Conservation (phyloP, 2,329 filamentous ascomycete species). For the Dactylellina drechsleri region DNA sequence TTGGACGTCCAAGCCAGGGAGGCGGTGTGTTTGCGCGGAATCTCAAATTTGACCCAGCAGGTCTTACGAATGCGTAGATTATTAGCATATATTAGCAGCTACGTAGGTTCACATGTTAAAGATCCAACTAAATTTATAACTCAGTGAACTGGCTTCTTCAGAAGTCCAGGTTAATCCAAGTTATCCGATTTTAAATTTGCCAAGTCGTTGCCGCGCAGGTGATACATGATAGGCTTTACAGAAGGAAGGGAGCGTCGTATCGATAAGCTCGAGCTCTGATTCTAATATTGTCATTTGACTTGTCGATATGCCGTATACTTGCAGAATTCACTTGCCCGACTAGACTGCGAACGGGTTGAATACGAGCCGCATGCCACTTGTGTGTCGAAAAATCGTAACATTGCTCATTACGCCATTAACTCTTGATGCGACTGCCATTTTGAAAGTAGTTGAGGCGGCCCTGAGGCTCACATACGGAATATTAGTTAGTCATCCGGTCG, state of each 20-base stretch:
- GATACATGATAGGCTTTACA: not conserved
- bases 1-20: too few relatives aligned
- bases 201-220: constrained; percentile 1
- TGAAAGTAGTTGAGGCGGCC: constrained; percentile 27
- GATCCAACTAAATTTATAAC: too few relatives aligned
- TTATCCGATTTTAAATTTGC: not conserved
- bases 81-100: too few relatives aligned
- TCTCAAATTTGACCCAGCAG: too few relatives aligned
- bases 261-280: constrained; percentile 11
- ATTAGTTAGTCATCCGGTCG: constrained; percentile 38
- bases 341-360: constrained; percentile 5
- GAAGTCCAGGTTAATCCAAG: too few relatives aligned
- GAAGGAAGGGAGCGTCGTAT: constrained; percentile 12
- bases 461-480: constrained; percentile 42
- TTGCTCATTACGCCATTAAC: constrained; percentile 37
- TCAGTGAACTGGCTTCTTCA: too few relatives aligned
- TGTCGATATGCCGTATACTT: constrained; percentile 11
- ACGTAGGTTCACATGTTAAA: too few relatives aligned
- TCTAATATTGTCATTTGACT: constrained; percentile 15
- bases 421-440: constrained; percentile 33
- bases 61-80: too few relatives aligned
- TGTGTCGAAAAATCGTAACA: constrained; percentile 16
- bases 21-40: too few relatives aligned
- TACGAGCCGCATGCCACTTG: constrained; percentile 36
- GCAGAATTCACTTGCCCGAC: constrained; percentile 17